These are phyloP conservation scores for Tuber indicum DNA, from an alignment of 495 filamentous ascomycete genomes.

Conservation along the genomic window DNA sequence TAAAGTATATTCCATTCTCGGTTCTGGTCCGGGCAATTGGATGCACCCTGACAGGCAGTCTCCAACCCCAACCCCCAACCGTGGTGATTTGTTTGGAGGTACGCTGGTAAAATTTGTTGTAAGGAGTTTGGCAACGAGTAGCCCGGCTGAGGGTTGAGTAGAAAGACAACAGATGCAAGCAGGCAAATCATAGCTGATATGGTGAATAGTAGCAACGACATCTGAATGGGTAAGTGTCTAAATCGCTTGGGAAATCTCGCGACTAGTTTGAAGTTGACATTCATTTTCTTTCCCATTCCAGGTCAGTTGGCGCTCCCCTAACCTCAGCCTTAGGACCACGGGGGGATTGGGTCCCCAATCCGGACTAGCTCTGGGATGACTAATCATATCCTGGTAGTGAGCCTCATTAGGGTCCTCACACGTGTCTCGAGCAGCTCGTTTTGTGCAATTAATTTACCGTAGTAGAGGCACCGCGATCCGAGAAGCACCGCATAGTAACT, in stretches of 20 bases:
- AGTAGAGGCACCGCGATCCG: neutral
- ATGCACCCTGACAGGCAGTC: slow-evolving; percentile 13
- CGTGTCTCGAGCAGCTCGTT: neutral
- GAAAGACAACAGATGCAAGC: slow-evolving; percentile 32
- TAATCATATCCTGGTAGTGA: neutral
- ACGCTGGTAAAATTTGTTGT: slow-evolving; percentile 20
- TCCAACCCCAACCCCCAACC: slow-evolving; percentile 23
- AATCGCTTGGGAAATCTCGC: slow-evolving; percentile 28
- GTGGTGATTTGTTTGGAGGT: slow-evolving; percentile 32
- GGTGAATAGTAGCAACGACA: slow-evolving; percentile 34
- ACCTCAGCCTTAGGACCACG: neutral
- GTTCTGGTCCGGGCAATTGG: slow-evolving; percentile 8
- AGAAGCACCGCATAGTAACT: neutral
- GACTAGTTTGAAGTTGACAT: slow-evolving; percentile 6
- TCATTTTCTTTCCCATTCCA: neutral
- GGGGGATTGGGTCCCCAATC: neutral
- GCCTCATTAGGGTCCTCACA: neutral
- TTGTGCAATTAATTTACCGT: neutral
- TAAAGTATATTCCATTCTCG: slow-evolving; percentile 52
- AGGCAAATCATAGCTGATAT: slow-evolving; percentile 38
- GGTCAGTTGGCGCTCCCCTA: neutral
- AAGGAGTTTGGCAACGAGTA: slow-evolving; percentile 35
- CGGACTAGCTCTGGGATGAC: neutral
- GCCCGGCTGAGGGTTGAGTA: slow-evolving; percentile 34
- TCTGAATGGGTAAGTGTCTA: slow-evolving; percentile 34